Base-by-base conservation (phyloP, 768 basidiomycete genomes). In the Cubamyces lactineus region DNA sequence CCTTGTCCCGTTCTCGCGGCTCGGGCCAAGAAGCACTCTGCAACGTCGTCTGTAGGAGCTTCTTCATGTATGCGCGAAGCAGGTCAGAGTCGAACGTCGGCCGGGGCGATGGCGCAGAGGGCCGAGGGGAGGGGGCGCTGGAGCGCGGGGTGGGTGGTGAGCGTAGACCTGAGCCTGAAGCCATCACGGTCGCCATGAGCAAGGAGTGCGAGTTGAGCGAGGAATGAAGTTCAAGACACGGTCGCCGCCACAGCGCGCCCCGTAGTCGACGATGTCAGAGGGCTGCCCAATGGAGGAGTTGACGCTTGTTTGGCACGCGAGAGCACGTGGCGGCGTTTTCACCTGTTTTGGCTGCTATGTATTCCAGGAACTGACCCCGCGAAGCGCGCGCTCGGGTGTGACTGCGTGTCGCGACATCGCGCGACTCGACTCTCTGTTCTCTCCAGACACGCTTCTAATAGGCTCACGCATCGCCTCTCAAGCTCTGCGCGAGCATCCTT, bases 61-160 rank as follows among this genome's bases (percentile, higher is more conserved):
- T 89, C 80, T 90, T 93, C 75, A 91, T 90, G 76, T 94, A 94
- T 21, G 84, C 79, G 63, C 85, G 87, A 58, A 94, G 80, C 28
- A 85, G 76, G 57, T 91, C 90, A 1, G 84, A 72, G 72, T 94
- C 92, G 73, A 94, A 94, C 53, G 72, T 69, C 60, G 78, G 77
- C 50, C 84, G 82, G 52, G 73, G 73, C 4, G 82, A 94, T 47
- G 71, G 68, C 61, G 78, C 77, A 43, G 83, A 82, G 55, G 73
- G 73, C 5, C 66, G 63, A 39, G 85, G 86, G 45, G 89, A 89
- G 69, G 87, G 86, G 67, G 88, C 74, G 57, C 82, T 79, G 9
- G 69, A 71, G 47, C 68, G 64, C 21, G 62, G 65, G 2, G 67
- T 66, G 38, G 66, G 60, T 16, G 65, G 64, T 26, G 66, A 64